Percentiles rank a stretch among this genome's conserved stretches.
Evolutionary conservation across 1,284 basidiomycete genomes (phyloP).

Genomic region (Ceratobasidium sp.): DNA sequence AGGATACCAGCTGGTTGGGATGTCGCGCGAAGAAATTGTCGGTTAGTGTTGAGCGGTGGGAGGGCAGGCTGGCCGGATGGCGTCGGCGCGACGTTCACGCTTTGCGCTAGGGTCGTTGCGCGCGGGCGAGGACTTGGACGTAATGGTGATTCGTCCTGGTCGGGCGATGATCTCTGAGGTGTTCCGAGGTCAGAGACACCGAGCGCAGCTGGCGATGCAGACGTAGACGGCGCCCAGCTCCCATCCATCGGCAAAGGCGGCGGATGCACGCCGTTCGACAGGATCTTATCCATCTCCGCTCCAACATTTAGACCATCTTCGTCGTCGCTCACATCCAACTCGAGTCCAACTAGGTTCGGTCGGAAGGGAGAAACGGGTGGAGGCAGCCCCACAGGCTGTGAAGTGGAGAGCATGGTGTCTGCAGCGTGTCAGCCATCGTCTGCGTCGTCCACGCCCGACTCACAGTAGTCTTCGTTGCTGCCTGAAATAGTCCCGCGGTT

Average conservation of each 20-base stretch:
- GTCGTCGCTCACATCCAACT: conserved; percentile 31
- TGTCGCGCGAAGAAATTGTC: conserved; percentile 28
- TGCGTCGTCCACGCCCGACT: background rate
- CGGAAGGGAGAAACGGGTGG: conserved; percentile 38
- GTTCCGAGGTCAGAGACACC: conserved; percentile 13
- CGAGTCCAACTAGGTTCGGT: conserved; percentile 31
- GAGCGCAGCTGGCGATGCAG: conserved; percentile 3
- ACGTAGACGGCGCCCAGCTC: background rate
- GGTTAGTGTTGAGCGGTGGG: conserved; percentile 5
- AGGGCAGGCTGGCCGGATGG: background rate
- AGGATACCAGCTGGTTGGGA: conserved; percentile 24
- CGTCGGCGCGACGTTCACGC: background rate
- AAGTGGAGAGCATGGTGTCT: conserved; percentile 33
- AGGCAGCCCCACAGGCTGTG: conserved; percentile 23
- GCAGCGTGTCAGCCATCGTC: conserved; percentile 3
- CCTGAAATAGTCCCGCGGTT: background rate
- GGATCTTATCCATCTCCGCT: conserved; percentile 14
- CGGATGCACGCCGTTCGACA: background rate
- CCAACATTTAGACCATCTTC: conserved; percentile 21
- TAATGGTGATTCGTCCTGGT: background rate
- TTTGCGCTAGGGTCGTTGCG: conserved; percentile 31
- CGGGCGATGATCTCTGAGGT: background rate
- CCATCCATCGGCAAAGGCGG: background rate
- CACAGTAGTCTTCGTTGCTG: background rate
- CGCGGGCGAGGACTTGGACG: conserved; percentile 26